Percentiles rank a stretch among this genome's conserved stretches.
phyloP scores from a whole-genome alignment of 352 stramenopile genomes.

The Achlya hypogyna region DNA sequence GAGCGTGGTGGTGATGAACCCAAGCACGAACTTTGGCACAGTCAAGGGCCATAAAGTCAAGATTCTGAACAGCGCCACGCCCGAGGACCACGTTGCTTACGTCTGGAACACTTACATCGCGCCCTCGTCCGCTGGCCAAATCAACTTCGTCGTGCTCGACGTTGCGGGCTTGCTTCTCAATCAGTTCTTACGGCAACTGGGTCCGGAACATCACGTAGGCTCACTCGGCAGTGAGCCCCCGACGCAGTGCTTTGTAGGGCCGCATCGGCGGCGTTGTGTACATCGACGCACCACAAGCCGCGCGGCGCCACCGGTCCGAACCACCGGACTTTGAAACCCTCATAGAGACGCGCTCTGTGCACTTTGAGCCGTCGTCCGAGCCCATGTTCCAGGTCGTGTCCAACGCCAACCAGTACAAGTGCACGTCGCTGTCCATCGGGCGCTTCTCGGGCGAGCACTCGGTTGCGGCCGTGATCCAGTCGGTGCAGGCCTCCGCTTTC shows the following conservation, averaged over 20 bases:
- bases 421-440: constrained; percentile 68
- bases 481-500: constrained; percentile 80
- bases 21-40: constrained; percentile 67
- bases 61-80: constrained; percentile 66
- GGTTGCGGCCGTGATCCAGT: constrained; percentile 69
- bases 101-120: constrained; percentile 84
- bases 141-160: constrained; percentile 79
- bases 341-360: constrained; percentile 59
- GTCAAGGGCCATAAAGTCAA: constrained; percentile 77
- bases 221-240: not conserved
- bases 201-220: constrained; percentile 40
- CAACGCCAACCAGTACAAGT: constrained; percentile 62
- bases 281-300: constrained; percentile 71
- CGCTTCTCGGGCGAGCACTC: constrained; percentile 62
- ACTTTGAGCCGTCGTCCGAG: constrained; percentile 74
- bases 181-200: constrained; percentile 47
- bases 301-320: constrained; percentile 46
- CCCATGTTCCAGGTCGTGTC: constrained; percentile 79
- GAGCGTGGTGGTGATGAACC: constrained; percentile 72
- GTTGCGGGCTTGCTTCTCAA: constrained; percentile 62
- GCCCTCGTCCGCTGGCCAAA: constrained; percentile 69
- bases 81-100: constrained; percentile 68
- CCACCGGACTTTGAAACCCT: constrained; percentile 36
- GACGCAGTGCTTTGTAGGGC: constrained; percentile 11
- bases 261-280: constrained; percentile 74